Evolutionary conservation across 108 stramenopile genomes (phyloP), one percentile per base, ranked within the genome.

Genomic region (Cyclotella sp.): DNA sequence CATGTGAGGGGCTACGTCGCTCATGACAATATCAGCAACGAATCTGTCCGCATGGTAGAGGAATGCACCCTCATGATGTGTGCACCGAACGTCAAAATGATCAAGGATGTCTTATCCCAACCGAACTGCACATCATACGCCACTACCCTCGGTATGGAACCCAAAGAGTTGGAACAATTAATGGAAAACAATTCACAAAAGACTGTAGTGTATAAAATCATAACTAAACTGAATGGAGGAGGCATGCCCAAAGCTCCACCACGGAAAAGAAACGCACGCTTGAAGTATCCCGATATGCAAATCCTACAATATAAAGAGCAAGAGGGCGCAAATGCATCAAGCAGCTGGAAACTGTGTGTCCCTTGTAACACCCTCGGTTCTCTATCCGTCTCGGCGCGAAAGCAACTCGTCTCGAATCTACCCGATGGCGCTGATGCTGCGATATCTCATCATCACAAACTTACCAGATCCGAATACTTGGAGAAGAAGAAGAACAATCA

Each of bases 401-500:
- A 42, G 13, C 34, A 55, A 70, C 40, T 54, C 0, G 10, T 63
- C 46, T 62, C 54, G 8, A 77, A 77, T 55, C 68, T 77, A 41
- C 76, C 76, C 19, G 18, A 49, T 15, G 76, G 76, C 26, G 11
- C 61, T 22, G 21, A 68, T 9, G 22, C 63, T 62, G 6, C 28
- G 3, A 22, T 68, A 59, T 87, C 87, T 10, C 59, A 47, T 39
- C 63, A 75, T 27, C 78, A 81, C 39, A 81, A 79, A 26, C 43
- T 68, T n/a, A 83, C 87, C 14, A 66, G 88, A 27, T 47, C 24
- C 1, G 83, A 88, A 40, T 88, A 88, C 58, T 51, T 88, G 27
- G 44, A 72, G 0, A 63, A 67, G 11, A 88, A 88, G 42, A 88
- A 88, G 53, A 73, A 75, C 27, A 72, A 84, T 47, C 88, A 88